Conservation (phyloP, 306 rosid genomes). For the Parietaria judaica region DNA sequence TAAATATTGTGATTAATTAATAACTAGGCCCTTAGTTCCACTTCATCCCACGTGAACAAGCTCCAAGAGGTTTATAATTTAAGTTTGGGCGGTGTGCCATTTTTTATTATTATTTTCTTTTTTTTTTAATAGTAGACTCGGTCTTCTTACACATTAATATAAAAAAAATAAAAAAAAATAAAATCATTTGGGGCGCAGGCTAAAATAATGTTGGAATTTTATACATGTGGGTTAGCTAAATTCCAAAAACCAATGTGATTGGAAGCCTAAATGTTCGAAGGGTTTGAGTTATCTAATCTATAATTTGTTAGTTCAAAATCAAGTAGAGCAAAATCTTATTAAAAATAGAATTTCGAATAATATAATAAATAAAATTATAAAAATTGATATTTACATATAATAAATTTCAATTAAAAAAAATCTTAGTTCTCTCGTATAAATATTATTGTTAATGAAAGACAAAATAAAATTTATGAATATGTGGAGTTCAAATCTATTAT, state of each 20-base stretch:
- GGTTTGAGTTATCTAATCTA: not conserved
- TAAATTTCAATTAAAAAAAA: too few relatives aligned
- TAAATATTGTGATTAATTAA: conserved; percentile 3
- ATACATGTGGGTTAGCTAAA: not conserved
- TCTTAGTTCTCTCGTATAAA: too few relatives aligned
- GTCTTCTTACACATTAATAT: conserved; percentile 1
- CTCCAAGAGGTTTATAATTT: not conserved
- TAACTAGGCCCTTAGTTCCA: conserved; percentile 23
- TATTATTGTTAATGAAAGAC: too few relatives aligned
- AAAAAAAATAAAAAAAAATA: conserved; percentile 5
- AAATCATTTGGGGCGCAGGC: conserved; percentile 11
- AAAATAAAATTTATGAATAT: too few relatives aligned
- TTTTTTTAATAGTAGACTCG: conserved; percentile 5
- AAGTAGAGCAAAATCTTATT: too few relatives aligned
- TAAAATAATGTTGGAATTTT: not conserved
- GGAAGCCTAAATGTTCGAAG: not conserved
- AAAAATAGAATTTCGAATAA: too few relatives aligned
- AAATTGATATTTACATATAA: too few relatives aligned
- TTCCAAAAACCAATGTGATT: not conserved
- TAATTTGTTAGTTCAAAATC: too few relatives aligned
- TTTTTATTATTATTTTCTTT: not conserved
- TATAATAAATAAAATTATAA: too few relatives aligned
- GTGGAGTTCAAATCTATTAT: too few relatives aligned
- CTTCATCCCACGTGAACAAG: conserved; percentile 36
- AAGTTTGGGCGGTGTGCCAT: conserved; percentile 2